Evolutionary conservation across 1,284 basidiomycete genomes (phyloP).

Genomic region (Leccinum pachyderme): DNA sequence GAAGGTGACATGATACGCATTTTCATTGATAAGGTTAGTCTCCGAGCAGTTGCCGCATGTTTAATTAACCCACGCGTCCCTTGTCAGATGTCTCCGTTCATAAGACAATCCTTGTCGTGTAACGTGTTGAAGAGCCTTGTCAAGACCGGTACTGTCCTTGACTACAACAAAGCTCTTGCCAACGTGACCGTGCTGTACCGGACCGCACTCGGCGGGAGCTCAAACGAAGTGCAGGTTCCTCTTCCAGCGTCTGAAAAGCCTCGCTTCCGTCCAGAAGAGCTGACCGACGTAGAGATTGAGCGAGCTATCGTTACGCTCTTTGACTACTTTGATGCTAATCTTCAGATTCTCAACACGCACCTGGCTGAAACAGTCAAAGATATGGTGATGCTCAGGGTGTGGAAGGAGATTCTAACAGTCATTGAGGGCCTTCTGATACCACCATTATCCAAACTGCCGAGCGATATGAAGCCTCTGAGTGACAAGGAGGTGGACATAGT

Average conservation of each 20-base stretch:
- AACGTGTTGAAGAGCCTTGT: constrained; percentile 74
- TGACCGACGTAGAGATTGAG: constrained; percentile 94
- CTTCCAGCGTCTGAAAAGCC: constrained; percentile 70
- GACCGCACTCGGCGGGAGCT: constrained; percentile 61
- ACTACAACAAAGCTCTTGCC: constrained; percentile 82
- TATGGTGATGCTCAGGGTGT: constrained; percentile 90
- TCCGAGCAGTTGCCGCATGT: neutral
- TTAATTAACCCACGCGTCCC: neutral
- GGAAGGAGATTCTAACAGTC: constrained; percentile 93
- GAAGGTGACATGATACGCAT: constrained; percentile 96
- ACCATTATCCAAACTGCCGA: constrained; percentile 84
- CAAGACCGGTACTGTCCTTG: constrained; percentile 65
- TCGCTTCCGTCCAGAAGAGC: constrained; percentile 65
- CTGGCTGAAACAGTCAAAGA: constrained; percentile 85
- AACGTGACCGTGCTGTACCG: constrained; percentile 82
- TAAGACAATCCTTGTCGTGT: constrained; percentile 87
- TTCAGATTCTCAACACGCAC: constrained; percentile 89
- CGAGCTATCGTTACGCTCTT: constrained; percentile 89
- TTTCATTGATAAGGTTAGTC: constrained; percentile 91
- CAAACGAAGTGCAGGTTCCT: constrained; percentile 76
- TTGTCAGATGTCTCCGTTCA: constrained; percentile 87
- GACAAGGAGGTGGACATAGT: constrained; percentile 98
- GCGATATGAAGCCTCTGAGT: constrained; percentile 86
- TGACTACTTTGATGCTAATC: constrained; percentile 95
- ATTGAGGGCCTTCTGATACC: constrained; percentile 92